Conservation (phyloP, 2,329 filamentous ascomycete genomes). For the Drechslerella stenobrocha region DNA sequence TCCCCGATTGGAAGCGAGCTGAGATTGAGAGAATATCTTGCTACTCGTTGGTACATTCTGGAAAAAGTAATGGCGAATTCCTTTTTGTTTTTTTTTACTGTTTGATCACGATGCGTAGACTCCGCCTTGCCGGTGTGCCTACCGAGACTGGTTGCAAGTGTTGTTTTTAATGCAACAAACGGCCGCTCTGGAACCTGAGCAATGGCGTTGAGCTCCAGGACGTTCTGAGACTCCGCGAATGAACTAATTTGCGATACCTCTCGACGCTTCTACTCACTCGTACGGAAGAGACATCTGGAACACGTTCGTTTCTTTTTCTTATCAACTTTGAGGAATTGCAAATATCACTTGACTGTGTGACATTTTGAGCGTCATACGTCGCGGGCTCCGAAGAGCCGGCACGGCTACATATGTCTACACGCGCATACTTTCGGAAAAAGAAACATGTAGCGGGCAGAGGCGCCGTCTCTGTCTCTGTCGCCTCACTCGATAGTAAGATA, state of each 20-base stretch:
- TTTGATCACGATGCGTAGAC: neutral
- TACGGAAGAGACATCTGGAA: neutral
- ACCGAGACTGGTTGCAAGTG: constrained; percentile 1
- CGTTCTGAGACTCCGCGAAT: constrained; percentile 3
- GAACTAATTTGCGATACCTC: constrained; percentile 1
- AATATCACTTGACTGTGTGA: neutral
- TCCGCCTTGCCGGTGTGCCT: constrained; percentile 6
- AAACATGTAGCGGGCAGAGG: neutral
- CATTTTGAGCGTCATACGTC: neutral
- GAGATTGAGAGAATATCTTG: too few species aligned
- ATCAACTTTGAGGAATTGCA: neutral
- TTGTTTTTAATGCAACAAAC: neutral
- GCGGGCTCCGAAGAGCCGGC: constrained; percentile 1
- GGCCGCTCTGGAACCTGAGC: neutral
- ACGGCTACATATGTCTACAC: neutral
- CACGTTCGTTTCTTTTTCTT: neutral
- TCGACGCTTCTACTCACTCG: neutral
- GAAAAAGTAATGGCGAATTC: neutral
- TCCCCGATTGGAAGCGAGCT: constrained; percentile 9
- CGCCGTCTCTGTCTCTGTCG: too few species aligned
- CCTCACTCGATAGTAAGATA: neutral
- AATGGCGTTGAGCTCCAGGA: neutral
- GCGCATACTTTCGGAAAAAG: constrained; percentile 1
- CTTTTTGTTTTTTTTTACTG: neutral
- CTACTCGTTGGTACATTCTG: neutral